These are phyloP conservation scores for Thalassiosira hispida DNA, from an alignment of 352 stramenopile species.

Conservation along the genomic window DNA sequence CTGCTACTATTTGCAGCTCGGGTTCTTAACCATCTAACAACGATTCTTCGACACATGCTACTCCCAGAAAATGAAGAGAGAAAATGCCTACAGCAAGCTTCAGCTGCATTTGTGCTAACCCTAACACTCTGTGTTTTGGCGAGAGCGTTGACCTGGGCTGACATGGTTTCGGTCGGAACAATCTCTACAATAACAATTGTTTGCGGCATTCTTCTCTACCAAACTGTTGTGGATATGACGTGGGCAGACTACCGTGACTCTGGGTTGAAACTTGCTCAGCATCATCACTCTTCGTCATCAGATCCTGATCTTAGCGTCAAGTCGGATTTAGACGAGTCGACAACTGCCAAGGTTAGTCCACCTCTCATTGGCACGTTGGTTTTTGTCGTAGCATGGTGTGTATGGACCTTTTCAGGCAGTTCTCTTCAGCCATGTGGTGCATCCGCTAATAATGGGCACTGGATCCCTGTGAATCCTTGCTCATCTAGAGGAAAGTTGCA, in stretches of 20 bases:
- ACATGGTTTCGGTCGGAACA: constrained; percentile 18
- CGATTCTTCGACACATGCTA: constrained; percentile 38
- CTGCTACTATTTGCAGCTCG: constrained; percentile 71
- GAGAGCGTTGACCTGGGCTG: constrained; percentile 19
- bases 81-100: constrained; percentile 21
- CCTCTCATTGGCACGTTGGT: constrained; percentile 39
- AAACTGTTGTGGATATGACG: constrained; percentile 46
- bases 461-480: constrained; percentile 49
- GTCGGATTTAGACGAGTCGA: constrained; percentile 19
- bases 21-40: constrained; percentile 37
- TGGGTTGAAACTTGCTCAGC: constrained; percentile 1
- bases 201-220: constrained; percentile 47
- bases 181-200: constrained; percentile 40
- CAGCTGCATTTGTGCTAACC: constrained; percentile 1
- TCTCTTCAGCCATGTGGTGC: constrained; percentile 20
- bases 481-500: constrained; percentile 7
- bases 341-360: constrained; percentile 39
- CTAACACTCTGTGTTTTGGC: constrained; percentile 28
- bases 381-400: constrained; percentile 27
- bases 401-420: not conserved
- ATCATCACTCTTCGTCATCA: not conserved
- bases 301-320: constrained; percentile 6
- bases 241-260: constrained; percentile 34
- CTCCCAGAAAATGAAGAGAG: constrained; percentile 46
- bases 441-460: constrained; percentile 46